Percentiles rank a stretch among this genome's conserved stretches.
Evolutionary conservation across 257 asterid genomes (phyloP).

Genomic region (Plantago major): DNA sequence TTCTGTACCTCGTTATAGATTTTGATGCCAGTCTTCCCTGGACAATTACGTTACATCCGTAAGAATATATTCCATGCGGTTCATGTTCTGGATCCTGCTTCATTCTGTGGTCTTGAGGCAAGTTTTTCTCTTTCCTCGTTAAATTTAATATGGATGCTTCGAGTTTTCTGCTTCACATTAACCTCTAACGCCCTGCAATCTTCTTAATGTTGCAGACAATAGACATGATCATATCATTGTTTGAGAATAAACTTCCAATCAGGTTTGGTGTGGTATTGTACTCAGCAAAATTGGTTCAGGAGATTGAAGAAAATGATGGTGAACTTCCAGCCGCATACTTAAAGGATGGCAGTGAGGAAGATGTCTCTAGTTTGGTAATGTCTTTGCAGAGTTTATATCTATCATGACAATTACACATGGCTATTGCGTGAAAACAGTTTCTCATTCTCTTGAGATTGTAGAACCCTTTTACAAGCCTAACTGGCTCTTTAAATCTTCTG

Average conservation of each 20-base stretch:
- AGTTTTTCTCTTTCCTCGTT: slow-evolving; percentile 21
- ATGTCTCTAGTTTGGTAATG: slow-evolving; percentile 83
- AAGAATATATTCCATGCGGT: slow-evolving; percentile 94
- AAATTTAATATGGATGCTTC: background rate
- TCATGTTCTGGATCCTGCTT: slow-evolving; percentile 84
- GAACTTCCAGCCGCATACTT: slow-evolving; percentile 46
- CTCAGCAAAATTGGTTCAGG: slow-evolving; percentile 61
- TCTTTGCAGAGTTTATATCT: slow-evolving; percentile 1
- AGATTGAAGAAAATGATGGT: slow-evolving; percentile 64
- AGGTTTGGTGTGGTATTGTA: slow-evolving; percentile 94
- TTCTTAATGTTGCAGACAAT: slow-evolving; percentile 52
- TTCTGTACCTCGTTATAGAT: slow-evolving; percentile 45
- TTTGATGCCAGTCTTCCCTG: slow-evolving; percentile 99
- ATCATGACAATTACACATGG: background rate
- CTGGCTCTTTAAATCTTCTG: too few relatives aligned
- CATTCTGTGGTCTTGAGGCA: slow-evolving; percentile 87
- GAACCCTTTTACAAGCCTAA: background rate
- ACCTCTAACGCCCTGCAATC: slow-evolving; percentile 24
- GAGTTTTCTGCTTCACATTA: slow-evolving; percentile 23
- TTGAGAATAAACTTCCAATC: slow-evolving; percentile 83
- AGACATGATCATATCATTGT: slow-evolving; percentile 65
- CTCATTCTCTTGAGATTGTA: slow-evolving; percentile 11
- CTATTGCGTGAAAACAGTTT: background rate
- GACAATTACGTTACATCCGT: slow-evolving; percentile 96
- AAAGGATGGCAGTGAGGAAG: slow-evolving; percentile 49